Evolutionary conservation across 495 filamentous ascomycete species (phyloP).

Genomic region (Echria macrotheca): DNA sequence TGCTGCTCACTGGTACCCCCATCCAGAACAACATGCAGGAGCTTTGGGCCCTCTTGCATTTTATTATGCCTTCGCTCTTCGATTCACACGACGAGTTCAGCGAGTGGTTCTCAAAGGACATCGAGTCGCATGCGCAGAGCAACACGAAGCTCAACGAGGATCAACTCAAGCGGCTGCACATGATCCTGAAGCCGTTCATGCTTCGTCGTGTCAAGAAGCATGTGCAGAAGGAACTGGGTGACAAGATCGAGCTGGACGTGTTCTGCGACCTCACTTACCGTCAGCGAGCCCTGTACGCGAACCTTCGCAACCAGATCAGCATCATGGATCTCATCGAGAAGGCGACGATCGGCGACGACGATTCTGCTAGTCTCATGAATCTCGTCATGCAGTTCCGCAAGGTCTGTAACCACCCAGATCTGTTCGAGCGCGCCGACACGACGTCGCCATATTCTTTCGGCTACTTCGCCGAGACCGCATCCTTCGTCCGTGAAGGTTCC

Average conservation of each 20-base stretch:
- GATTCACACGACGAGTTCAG: constrained; percentile 99
- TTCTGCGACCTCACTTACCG: constrained; percentile 97
- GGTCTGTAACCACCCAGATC: constrained; percentile 96
- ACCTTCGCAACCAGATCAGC: constrained; percentile 90
- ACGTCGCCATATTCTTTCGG: constrained; percentile 76
- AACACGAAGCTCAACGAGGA: constrained; percentile 98
- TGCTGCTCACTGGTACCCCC: constrained; percentile 91
- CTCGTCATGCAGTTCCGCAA: constrained; percentile 99
- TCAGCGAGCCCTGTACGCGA: constrained; percentile 89
- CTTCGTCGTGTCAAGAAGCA: constrained; percentile 98
- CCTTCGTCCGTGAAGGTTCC: constrained; percentile 82
- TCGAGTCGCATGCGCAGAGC: constrained; percentile 95
- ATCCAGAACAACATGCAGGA: constrained; percentile 99
- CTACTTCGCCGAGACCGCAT: constrained; percentile 88
- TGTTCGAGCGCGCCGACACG: constrained; percentile 92
- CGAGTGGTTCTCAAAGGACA: constrained; percentile 99
- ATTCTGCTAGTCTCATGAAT: constrained; percentile 96
- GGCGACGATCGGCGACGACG: constrained; percentile 89
- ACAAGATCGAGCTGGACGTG: constrained; percentile 95
- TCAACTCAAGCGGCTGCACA: constrained; percentile 91
- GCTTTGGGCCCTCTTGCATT: constrained; percentile 94
- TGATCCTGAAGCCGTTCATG: constrained; percentile 99
- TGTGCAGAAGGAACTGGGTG: constrained; percentile 95
- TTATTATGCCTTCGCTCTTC: constrained; percentile 98
- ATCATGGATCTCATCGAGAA: constrained; percentile 99